These are phyloP conservation scores for Boletus tomentosulus DNA, from an alignment of 768 basidiomycete species.

Conservation along the genomic window DNA sequence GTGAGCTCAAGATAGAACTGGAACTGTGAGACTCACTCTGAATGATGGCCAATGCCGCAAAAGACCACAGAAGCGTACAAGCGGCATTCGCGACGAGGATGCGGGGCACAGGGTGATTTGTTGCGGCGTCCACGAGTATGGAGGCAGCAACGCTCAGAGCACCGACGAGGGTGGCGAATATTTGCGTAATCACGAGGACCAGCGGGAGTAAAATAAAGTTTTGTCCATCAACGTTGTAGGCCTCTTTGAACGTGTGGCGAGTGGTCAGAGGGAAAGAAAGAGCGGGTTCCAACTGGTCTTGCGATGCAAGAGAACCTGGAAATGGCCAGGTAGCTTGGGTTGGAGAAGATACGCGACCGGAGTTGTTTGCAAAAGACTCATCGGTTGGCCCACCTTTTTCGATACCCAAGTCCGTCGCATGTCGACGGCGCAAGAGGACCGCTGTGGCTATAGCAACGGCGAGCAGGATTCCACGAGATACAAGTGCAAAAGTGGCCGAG, in stretches of 20 bases:
- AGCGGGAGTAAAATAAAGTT: constrained; percentile 3
- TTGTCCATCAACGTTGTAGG: not conserved
- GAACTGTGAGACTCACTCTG: constrained; percentile 19
- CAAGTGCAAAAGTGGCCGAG: constrained; percentile 21
- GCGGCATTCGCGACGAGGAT: constrained; percentile 19
- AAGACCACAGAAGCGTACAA: constrained; percentile 25
- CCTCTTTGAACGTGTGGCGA: not conserved
- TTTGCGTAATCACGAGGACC: constrained; percentile 17
- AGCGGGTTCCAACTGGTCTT: not conserved
- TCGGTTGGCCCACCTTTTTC: constrained; percentile 14
- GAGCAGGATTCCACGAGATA: constrained; percentile 20
- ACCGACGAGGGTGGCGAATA: constrained; percentile 23
- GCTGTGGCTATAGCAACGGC: constrained; percentile 9
- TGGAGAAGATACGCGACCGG: constrained; percentile 26
- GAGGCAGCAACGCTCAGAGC: constrained; percentile 16
- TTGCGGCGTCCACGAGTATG: constrained; percentile 3
- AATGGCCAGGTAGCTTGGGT: constrained; percentile 32
- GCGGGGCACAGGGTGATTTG: not conserved
- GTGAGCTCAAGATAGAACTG: not conserved
- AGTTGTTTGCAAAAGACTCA: constrained; percentile 2
- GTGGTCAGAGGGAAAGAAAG: constrained; percentile 6
- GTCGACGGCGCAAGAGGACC: constrained; percentile 4
- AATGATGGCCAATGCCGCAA: constrained; percentile 14
- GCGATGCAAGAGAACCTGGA: constrained; percentile 26
- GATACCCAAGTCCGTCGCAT: not conserved